Conservation (phyloP, 768 basidiomycete species). For the Coprinopsis sp. region DNA sequence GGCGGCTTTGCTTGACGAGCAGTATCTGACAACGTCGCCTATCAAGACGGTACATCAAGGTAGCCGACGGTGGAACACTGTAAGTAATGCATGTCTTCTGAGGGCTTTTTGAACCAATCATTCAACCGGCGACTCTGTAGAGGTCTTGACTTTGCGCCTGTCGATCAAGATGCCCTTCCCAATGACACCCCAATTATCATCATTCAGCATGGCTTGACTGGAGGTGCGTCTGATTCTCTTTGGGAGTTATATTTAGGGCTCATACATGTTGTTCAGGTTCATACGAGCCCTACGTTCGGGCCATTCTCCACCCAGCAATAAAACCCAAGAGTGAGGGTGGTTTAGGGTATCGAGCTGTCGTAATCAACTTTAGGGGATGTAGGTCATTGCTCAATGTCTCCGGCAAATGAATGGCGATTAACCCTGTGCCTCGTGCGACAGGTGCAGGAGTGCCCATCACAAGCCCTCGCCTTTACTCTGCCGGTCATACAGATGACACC, state of each 20-base stretch:
- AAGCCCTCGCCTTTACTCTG: conserved; percentile 78
- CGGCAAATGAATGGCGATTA: neutral
- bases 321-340: conserved; percentile 73
- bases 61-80: conserved; percentile 64
- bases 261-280: conserved; percentile 49
- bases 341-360: conserved; percentile 83
- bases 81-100: conserved; percentile 26
- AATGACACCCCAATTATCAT: conserved; percentile 51
- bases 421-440: conserved; percentile 27
- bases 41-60: conserved; percentile 41
- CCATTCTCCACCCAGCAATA: conserved; percentile 71
- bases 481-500: conserved; percentile 86
- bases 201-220: conserved; percentile 53
- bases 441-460: conserved; percentile 86
- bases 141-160: conserved; percentile 63
- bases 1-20: conserved; percentile 1
- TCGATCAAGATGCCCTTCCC: conserved; percentile 30
- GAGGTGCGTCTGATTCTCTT: conserved; percentile 28
- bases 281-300: conserved; percentile 86
- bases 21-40: neutral
- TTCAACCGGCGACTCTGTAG: conserved; percentile 27
- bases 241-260: conserved; percentile 2
- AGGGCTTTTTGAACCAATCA: conserved; percentile 2
- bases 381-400: conserved; percentile 26
- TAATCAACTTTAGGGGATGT: conserved; percentile 94